Evolutionary conservation across 169 alveolate species (phyloP).

Genomic region (Babesia ovata): DNA sequence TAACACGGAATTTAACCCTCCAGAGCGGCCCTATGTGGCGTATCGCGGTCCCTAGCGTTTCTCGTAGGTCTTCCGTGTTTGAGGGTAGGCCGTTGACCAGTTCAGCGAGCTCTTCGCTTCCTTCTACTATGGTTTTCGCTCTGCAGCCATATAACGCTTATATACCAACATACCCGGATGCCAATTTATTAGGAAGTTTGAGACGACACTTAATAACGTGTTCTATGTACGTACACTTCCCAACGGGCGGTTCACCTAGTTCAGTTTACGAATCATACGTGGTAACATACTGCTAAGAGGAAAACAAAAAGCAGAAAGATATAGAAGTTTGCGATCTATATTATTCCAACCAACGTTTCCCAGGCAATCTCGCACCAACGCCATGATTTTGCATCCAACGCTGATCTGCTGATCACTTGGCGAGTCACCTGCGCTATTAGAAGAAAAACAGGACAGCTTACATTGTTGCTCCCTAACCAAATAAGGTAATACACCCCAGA

Average conservation of each 20-base stretch:
- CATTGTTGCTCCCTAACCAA: slow-evolving; percentile 28
- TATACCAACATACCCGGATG: slow-evolving; percentile 41
- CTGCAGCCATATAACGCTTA: background rate
- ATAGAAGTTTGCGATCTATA: slow-evolving; percentile 20
- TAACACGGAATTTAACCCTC: slow-evolving; percentile 29
- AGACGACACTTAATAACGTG: slow-evolving; percentile 58
- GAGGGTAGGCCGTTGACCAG: slow-evolving; percentile 22
- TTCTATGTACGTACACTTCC: slow-evolving; percentile 31
- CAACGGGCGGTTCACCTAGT: slow-evolving; percentile 20
- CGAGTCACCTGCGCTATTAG: slow-evolving; percentile 12
- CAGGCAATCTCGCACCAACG: slow-evolving; percentile 16
- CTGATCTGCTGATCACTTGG: slow-evolving; percentile 40
- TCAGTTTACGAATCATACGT: background rate
- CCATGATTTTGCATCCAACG: slow-evolving; percentile 47
- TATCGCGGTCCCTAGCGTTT: slow-evolving; percentile 27
- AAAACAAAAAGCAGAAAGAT: slow-evolving; percentile 48
- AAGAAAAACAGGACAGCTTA: background rate
- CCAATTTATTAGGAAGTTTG: slow-evolving; percentile 57
- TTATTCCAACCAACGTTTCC: background rate
- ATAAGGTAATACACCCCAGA: slow-evolving; percentile 19
- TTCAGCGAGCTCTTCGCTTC: slow-evolving; percentile 23
- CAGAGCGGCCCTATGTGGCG: slow-evolving; percentile 60
- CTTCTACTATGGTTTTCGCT: slow-evolving; percentile 44
- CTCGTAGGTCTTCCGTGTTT: slow-evolving; percentile 19
- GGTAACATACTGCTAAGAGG: slow-evolving; percentile 46